Evolutionary conservation across 495 filamentous ascomycete genomes (phyloP), one percentile per base, ranked within the genome.

Genomic region (Penicillium lagena): DNA sequence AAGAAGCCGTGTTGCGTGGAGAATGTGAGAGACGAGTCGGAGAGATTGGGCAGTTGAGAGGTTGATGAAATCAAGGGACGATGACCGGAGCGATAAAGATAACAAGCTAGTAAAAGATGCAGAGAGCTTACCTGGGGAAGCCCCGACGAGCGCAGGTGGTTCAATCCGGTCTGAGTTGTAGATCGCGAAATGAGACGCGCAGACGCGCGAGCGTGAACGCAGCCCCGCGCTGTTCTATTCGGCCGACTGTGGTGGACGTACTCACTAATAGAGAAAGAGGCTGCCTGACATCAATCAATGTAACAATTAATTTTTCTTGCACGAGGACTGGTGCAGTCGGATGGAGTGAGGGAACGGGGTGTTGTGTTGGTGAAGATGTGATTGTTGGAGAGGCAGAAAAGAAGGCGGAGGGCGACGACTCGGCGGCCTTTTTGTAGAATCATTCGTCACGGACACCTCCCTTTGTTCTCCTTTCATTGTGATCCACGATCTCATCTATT

Each of bases 181-280:
- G 50, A 57, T 52, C 44, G 48, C 51, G 49, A 50, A 43, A 41
- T 29, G 40, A 52, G 49, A 58, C 58, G 58, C 58, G 58, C 58
- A 58, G 49, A 55, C 53, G 49, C 54, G 58, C 55, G 22, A 22
- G 22, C 2, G 22, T 22, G 4, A 22, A 4, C 22, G 22, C 22
- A 22, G 22, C 22, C 22, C 22, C 22, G 22, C 22, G 22, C 22
- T 22, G 22, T 6, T 22, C 22, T 22, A 22, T 22, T 22, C 22
- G 54, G 54, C 49, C 48, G 51, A 58, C 55, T 55, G 58, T 58
- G 58, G 58, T 39, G 42, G 42, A 45, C 37, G 35, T 34, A 7
- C 32, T 7, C 32, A 12, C 22, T 22, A 4, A 6, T 22, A 22
- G 22, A 22, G 22, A 22, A 22, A 22, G 22, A 3, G 2, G 22